Evolutionary conservation across 2,329 filamentous ascomycete species (phyloP).

Genomic region (Aspergillaceae sp.): DNA sequence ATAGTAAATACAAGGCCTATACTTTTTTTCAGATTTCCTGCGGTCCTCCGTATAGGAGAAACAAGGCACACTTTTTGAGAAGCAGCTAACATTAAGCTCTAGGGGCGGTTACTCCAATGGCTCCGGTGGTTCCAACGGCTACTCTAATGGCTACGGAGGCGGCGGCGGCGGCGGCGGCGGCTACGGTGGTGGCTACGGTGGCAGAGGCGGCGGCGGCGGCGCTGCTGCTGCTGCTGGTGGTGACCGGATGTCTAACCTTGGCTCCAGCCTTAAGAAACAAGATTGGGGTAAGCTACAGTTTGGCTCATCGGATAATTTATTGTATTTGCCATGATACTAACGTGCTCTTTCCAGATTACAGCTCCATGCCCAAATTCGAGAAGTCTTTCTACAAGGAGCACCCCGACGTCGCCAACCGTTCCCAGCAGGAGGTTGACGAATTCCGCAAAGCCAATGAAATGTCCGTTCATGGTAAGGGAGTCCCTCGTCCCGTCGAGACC

Average conservation of each 20-base stretch:
- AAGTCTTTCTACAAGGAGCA: slow-evolving; percentile 99
- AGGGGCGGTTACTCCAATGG: slow-evolving; percentile 28
- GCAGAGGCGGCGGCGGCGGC: slow-evolving; percentile 23
- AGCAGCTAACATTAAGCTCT: slow-evolving; percentile 15
- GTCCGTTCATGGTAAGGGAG: slow-evolving; percentile 65
- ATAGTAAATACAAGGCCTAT: not conserved
- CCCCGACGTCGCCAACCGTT: slow-evolving; percentile 64
- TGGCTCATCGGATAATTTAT: not conserved
- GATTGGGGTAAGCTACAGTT: slow-evolving; percentile 62
- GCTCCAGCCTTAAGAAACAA: slow-evolving; percentile 77
- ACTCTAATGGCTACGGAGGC: slow-evolving; percentile 32
- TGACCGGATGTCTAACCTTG: slow-evolving; percentile 90
- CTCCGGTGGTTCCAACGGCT: slow-evolving; percentile 35
- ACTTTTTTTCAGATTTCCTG: not conserved
- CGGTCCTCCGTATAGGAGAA: not conserved
- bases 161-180: slow-evolving; percentile 22
- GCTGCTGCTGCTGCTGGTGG: slow-evolving; percentile 55
- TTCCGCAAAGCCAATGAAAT: slow-evolving; percentile 85
- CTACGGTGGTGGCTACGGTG: slow-evolving; percentile 8
- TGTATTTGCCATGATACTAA: slow-evolving; percentile 15
- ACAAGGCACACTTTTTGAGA: not conserved
- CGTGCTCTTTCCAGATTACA: slow-evolving; percentile 52
- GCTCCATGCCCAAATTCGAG: slow-evolving; percentile 84
- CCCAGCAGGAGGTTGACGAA: slow-evolving; percentile 69
- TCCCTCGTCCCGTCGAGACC: slow-evolving; percentile 89